Evolutionary conservation across 2,329 filamentous ascomycete species (phyloP).

Genomic region (Tolypocladium nubicola): DNA sequence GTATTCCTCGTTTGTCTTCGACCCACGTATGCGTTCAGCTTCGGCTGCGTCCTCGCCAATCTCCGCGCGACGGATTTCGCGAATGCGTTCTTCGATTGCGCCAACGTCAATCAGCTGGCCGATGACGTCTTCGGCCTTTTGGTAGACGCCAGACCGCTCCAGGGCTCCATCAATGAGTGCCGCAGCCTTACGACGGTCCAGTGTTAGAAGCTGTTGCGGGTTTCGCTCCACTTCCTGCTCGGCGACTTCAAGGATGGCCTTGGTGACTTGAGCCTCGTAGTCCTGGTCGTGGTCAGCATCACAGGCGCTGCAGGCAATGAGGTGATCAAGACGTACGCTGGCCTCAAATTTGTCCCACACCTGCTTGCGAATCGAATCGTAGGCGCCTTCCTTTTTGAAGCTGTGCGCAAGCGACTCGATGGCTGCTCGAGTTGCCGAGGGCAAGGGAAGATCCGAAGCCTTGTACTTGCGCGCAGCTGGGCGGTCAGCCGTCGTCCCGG

Average conservation of each 20-base stretch:
- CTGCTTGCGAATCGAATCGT: conserved; percentile 67
- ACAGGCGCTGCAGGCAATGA: neutral
- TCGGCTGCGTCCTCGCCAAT: conserved; percentile 60
- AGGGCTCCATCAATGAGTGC: conserved; percentile 69
- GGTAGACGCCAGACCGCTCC: conserved; percentile 67
- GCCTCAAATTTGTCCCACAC: conserved; percentile 66
- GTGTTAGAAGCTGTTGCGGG: conserved; percentile 57
- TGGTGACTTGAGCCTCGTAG: conserved; percentile 56
- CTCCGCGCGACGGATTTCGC: conserved; percentile 55
- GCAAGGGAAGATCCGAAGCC: conserved; percentile 63
- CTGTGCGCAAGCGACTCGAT: conserved; percentile 69
- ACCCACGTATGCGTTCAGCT: conserved; percentile 52
- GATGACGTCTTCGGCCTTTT: conserved; percentile 57
- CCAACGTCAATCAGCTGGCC: conserved; percentile 56
- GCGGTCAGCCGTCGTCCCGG: conserved; percentile 5
- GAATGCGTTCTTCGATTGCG: conserved; percentile 59
- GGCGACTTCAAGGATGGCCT: conserved; percentile 58
- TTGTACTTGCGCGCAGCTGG: conserved; percentile 45
- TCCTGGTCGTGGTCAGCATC: conserved; percentile 35
- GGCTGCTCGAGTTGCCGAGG: conserved; percentile 59
- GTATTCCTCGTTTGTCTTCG: conserved; percentile 67
- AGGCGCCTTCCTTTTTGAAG: conserved; percentile 81
- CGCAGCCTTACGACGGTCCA: conserved; percentile 63
- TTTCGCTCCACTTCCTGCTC: conserved; percentile 68
- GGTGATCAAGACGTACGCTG: conserved; percentile 38